Conservation (phyloP, 2,329 filamentous ascomycete genomes). For the Myriosclerotinia curreyana region DNA sequence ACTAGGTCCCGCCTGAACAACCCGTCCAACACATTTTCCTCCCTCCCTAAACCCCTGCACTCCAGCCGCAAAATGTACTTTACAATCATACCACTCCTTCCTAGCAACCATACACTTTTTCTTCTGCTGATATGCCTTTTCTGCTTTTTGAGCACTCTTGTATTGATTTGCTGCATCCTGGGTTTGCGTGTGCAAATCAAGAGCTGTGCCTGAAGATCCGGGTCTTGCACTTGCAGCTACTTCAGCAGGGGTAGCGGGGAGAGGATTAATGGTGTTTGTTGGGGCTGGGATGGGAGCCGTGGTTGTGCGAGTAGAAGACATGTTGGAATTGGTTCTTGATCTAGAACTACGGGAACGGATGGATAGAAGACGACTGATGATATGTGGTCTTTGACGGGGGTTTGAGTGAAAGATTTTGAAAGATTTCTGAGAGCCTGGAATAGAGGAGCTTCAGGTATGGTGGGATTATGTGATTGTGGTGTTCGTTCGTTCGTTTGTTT, state of each 20-base stretch:
- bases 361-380: conserved; percentile 14
- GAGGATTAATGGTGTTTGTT: conserved; percentile 20
- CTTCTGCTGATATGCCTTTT: conserved; percentile 9
- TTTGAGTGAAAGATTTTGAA: conserved; percentile 21
- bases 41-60: conserved; percentile 13
- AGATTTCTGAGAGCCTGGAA: not conserved
- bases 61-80: conserved; percentile 9
- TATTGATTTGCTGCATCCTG: not conserved
- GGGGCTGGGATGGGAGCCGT: conserved; percentile 8
- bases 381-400: conserved; percentile 16
- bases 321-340: conserved; percentile 13
- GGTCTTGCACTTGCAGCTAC: not conserved
- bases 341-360: not conserved
- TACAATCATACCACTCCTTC: conserved; percentile 15
- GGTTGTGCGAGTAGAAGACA: conserved; percentile 3
- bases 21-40: conserved; percentile 13
- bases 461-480: conserved; percentile 19
- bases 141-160: not conserved
- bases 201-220: not conserved
- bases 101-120: conserved; percentile 14
- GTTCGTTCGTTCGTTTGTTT: not conserved
- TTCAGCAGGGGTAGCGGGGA: conserved; percentile 12
- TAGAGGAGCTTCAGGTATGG: not conserved
- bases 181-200: conserved; percentile 11
- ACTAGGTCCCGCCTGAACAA: conserved; percentile 9